Evolutionary conservation across 257 asterid species (phyloP).

Genomic region (Thymus mandschuricus): DNA sequence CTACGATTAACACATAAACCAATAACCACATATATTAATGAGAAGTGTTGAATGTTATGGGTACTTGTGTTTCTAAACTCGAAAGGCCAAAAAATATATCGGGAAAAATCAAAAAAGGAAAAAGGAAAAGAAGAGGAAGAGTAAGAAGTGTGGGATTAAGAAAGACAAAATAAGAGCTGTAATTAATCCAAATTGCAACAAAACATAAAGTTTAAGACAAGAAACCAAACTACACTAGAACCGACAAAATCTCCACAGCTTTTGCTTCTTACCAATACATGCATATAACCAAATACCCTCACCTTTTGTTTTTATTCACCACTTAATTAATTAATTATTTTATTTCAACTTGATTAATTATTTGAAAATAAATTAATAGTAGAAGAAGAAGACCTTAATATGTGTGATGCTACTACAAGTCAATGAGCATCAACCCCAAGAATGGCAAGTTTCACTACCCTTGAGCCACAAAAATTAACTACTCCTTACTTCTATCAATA

Average conservation of each 20-base stretch:
- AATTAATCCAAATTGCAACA: constrained; percentile 45
- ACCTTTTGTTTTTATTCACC: constrained; percentile 38
- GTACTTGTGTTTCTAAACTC: constrained; percentile 33
- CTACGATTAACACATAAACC: constrained; percentile 6
- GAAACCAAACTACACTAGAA: constrained; percentile 49
- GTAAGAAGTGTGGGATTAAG: constrained; percentile 35
- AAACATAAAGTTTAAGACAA: constrained; percentile 53
- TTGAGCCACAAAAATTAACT: constrained; percentile 55
- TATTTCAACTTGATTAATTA: constrained; percentile 36
- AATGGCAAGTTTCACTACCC: constrained; percentile 37
- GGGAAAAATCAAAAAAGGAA: too few relatives aligned
- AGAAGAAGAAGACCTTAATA: not conserved
- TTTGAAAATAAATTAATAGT: not conserved
- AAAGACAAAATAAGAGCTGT: constrained; percentile 48
- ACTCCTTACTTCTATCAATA: not conserved
- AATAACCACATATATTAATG: not conserved
- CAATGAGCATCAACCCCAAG: constrained; percentile 51
- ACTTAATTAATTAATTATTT: constrained; percentile 33
- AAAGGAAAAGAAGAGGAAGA: not conserved
- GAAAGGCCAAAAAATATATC: constrained; percentile 12
- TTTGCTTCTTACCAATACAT: constrained; percentile 30
- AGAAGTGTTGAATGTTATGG: constrained; percentile 12
- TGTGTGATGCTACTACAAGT: constrained; percentile 39
- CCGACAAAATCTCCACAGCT: constrained; percentile 53
- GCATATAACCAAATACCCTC: constrained; percentile 34